These are phyloP conservation scores for Bullera alba DNA, from an alignment of 768 basidiomycete species.

Conservation along the genomic window DNA sequence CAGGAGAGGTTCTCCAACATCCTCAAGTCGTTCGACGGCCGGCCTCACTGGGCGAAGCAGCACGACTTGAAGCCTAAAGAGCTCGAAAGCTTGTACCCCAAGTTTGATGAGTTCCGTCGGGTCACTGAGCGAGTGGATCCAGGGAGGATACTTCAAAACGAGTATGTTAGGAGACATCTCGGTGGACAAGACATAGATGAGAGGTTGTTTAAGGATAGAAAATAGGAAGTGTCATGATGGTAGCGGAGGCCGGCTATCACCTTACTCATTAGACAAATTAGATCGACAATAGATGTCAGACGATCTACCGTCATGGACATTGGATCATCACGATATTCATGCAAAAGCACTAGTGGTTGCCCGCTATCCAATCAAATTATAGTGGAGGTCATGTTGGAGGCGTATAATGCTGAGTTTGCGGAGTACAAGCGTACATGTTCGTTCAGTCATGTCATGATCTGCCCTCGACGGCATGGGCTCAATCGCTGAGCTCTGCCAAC, in stretches of 20 bases:
- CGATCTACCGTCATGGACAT: not conserved
- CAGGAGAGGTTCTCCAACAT: slow-evolving; percentile 72
- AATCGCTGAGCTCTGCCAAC: slow-evolving; percentile 32
- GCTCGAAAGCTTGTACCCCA: slow-evolving; percentile 67
- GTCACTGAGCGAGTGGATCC: slow-evolving; percentile 66
- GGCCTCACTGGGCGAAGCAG: slow-evolving; percentile 95
- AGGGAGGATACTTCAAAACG: slow-evolving; percentile 66
- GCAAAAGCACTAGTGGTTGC: no score
- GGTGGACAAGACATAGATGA: slow-evolving; percentile 55
- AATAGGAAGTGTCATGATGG: no score
- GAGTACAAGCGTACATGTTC: no score
- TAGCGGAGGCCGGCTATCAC: no score
- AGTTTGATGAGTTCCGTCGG: slow-evolving; percentile 66
- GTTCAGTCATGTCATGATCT: no score
- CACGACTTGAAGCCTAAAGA: slow-evolving; percentile 63
- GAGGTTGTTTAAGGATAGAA: slow-evolving; percentile 51
- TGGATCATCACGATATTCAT: not conserved
- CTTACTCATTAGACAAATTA: no score
- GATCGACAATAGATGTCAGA: not conserved
- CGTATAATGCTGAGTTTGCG: no score
- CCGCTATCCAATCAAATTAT: no score
- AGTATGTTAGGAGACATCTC: slow-evolving; percentile 81
- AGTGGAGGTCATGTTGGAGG: no score
- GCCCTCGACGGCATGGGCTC: not conserved
- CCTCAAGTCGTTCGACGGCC: slow-evolving; percentile 61